phyloP scores from a whole-genome alignment of 2,329 filamentous ascomycete species.

The Zymoseptoria ardabiliae region DNA sequence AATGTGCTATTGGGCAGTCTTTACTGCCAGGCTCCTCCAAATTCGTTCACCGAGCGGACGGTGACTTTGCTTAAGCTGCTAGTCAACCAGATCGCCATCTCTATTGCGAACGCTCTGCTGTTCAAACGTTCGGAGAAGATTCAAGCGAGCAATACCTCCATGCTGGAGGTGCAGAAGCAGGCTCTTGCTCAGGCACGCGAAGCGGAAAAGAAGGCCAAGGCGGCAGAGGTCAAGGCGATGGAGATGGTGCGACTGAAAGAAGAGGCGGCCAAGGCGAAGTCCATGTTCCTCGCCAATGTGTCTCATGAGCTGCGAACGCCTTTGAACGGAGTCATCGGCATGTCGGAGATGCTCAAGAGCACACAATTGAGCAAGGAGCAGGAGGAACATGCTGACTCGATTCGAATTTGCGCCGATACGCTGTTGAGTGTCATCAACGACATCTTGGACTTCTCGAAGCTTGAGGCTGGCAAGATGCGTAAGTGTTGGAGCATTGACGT shows the following conservation, averaged over 20 bases:
- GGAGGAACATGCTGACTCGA: constrained; percentile 56
- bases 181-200: constrained; percentile 64
- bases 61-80: constrained; percentile 53
- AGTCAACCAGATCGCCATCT: constrained; percentile 67
- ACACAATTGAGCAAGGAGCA: constrained; percentile 52
- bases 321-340: constrained; percentile 49
- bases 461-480: constrained; percentile 47
- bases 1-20: constrained; percentile 65
- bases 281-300: constrained; percentile 59
- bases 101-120: constrained; percentile 55
- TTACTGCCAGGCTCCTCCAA: constrained; percentile 67
- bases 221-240: constrained; percentile 67
- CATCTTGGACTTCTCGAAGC: constrained; percentile 46
- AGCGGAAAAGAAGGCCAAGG: constrained; percentile 68
- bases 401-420: constrained; percentile 55
- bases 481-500: background rate
- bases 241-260: constrained; percentile 75
- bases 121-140: constrained; percentile 67
- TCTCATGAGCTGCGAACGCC: constrained; percentile 53
- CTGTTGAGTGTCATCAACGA: constrained; percentile 48
- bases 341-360: constrained; percentile 55
- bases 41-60: constrained; percentile 66
- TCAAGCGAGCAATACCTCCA: constrained; percentile 68
- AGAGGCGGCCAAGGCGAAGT: constrained; percentile 75
- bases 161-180: constrained; percentile 69